These are phyloP conservation scores for Vitis riparia DNA, from an alignment of 164 flowering plant species.

Conservation along the genomic window DNA sequence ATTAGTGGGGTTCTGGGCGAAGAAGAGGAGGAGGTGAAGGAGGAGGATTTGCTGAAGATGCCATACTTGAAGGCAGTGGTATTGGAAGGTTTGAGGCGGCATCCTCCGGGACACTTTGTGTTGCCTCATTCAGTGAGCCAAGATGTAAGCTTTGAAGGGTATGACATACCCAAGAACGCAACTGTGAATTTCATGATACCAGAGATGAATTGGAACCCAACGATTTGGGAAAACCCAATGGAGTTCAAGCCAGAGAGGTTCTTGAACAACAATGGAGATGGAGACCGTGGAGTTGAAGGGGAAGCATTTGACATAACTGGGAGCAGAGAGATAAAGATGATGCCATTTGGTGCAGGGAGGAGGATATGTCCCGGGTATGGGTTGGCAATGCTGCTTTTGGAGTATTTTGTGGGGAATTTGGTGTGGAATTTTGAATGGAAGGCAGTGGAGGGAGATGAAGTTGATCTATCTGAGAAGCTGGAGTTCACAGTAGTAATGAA, in stretches of 20 bases:
- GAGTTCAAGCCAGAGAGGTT: constrained; percentile 48
- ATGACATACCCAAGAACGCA: constrained; percentile 6
- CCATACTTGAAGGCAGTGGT: constrained; percentile 3
- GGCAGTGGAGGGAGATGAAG: constrained; percentile 28
- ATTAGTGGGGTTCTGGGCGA: constrained; percentile 13
- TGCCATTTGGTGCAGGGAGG: constrained; percentile 55
- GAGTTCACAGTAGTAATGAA: constrained; percentile 48
- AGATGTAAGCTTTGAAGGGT: background rate
- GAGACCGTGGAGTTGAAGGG: background rate
- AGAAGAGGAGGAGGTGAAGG: background rate
- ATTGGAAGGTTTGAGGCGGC: constrained; percentile 9
- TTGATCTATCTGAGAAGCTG: constrained; percentile 43
- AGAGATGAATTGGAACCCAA: background rate
- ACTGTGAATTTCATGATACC: background rate
- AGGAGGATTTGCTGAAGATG: no score
- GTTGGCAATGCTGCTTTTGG: constrained; percentile 30
- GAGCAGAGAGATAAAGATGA: constrained; percentile 47
- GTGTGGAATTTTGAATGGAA: constrained; percentile 46
- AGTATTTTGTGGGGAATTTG: constrained; percentile 34
- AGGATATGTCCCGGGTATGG: constrained; percentile 34
- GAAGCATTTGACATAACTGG: constrained; percentile 37
- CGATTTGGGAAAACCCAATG: constrained; percentile 2
- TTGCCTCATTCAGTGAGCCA: constrained; percentile 9
- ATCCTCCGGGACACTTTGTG: constrained; percentile 13
- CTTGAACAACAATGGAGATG: background rate